Evolutionary conservation across 1,284 basidiomycete genomes (phyloP).

Genomic region (Ganoderma leucocontextum): DNA sequence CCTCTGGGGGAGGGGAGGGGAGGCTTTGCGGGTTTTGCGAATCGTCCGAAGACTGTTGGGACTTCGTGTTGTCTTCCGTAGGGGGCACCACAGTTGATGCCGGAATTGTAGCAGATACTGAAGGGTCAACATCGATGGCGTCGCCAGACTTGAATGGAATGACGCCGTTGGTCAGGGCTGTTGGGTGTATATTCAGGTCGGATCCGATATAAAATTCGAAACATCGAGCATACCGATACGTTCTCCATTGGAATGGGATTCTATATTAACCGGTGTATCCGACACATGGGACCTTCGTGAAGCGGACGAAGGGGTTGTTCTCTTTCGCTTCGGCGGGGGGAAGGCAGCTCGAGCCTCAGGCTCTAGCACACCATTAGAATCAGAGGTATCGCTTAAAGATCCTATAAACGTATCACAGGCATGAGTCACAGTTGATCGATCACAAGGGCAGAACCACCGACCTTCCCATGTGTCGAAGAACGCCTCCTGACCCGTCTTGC

Average conservation of each 20-base stretch:
- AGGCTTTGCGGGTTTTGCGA: constrained; percentile 29
- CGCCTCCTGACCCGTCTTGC: constrained; percentile 22
- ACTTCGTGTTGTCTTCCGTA: background rate
- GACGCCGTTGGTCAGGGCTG: background rate
- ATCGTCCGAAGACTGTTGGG: constrained; percentile 8
- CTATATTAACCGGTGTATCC: background rate
- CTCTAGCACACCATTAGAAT: background rate
- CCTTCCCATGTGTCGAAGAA: constrained; percentile 22
- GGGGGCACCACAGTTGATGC: background rate
- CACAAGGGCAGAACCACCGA: too few species aligned
- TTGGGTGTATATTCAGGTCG: background rate
- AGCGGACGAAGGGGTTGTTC: background rate
- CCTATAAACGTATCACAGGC: background rate
- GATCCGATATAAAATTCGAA: background rate
- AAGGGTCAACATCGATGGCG: background rate
- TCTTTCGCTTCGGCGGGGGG: constrained; percentile 12
- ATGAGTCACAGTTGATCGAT: background rate
- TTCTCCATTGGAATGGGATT: background rate
- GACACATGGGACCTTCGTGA: background rate
- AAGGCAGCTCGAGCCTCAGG: background rate
- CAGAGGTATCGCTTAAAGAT: background rate
- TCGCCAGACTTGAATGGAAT: background rate
- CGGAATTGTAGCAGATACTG: background rate
- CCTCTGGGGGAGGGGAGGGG: constrained; percentile 27
- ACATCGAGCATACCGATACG: background rate